phyloP scores from a whole-genome alignment of 495 filamentous ascomycete genomes.

The Talaromyces borbonicus region DNA sequence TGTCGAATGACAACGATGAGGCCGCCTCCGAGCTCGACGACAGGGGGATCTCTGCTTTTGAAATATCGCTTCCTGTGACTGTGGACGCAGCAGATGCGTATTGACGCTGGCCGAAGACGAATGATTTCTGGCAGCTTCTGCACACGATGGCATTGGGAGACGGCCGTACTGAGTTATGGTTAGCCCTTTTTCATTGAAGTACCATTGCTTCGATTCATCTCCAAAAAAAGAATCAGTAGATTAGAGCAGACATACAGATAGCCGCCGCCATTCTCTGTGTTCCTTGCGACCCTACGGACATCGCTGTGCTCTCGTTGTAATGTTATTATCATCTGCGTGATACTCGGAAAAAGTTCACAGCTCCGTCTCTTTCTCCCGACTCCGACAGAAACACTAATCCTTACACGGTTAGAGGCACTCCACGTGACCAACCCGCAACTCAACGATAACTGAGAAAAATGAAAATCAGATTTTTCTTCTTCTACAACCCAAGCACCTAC shows the following conservation, averaged over 20 bases:
- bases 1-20: constrained; percentile 43
- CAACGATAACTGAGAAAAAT: no score
- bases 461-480: constrained; percentile 14
- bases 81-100: constrained; percentile 35
- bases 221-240: not conserved
- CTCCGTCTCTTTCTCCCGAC: constrained; percentile 14
- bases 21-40: constrained; percentile 27
- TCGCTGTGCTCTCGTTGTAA: constrained; percentile 11
- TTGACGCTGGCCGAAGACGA: constrained; percentile 33
- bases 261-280: constrained; percentile 32
- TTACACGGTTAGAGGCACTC: constrained; percentile 20
- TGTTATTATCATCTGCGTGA: constrained; percentile 11
- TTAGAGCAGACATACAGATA: constrained; percentile 22
- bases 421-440: constrained; percentile 16
- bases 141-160: constrained; percentile 37
- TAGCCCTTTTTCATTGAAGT: not conserved
- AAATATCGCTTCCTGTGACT: constrained; percentile 21
- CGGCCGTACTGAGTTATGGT: constrained; percentile 27
- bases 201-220: no score
- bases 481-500: constrained; percentile 39
- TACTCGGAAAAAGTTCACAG: constrained; percentile 34
- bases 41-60: constrained; percentile 14
- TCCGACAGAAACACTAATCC: constrained; percentile 12
- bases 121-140: constrained; percentile 37
- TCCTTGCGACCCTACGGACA: constrained; percentile 38